These are phyloP conservation scores for Castanea crenata DNA, from an alignment of 306 rosid species.

Conservation along the genomic window DNA sequence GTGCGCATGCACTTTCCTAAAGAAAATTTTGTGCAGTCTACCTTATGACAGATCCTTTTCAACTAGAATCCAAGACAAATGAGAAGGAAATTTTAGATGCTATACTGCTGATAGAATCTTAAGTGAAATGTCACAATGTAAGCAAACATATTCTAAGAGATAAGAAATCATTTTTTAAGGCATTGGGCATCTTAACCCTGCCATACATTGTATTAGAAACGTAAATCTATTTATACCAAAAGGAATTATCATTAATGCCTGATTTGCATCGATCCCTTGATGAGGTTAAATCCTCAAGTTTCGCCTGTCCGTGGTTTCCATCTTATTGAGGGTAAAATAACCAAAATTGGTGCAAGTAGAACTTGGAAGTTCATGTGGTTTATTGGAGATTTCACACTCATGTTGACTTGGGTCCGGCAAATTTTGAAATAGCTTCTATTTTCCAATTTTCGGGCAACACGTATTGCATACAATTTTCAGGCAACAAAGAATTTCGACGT, in stretches of 20 bases:
- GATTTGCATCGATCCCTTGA: background rate
- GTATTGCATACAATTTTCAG: slow-evolving; percentile 58
- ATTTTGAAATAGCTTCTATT: slow-evolving; percentile 12
- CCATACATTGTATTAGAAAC: background rate
- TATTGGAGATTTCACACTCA: background rate
- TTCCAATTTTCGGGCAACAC: slow-evolving; percentile 63
- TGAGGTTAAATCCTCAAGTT: background rate
- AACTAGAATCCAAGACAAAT: background rate
- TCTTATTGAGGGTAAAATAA: background rate
- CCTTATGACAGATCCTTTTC: background rate
- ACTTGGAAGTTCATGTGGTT: background rate
- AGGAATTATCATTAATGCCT: background rate
- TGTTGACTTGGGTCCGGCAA: slow-evolving; percentile 5
- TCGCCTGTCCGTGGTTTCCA: background rate
- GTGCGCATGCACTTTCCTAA: background rate
- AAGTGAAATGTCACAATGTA: background rate
- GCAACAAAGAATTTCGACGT: slow-evolving; percentile 60
- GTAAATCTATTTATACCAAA: background rate
- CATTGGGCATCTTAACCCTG: too few species aligned
- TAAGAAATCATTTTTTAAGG: background rate
- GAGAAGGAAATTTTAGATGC: background rate
- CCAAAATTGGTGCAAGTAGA: background rate
- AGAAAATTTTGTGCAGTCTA: background rate
- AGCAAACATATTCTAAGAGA: background rate
- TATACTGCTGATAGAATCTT: background rate